Evolutionary conservation across 2,329 filamentous ascomycete species (phyloP).

Genomic region (Sporothrix sp.): DNA sequence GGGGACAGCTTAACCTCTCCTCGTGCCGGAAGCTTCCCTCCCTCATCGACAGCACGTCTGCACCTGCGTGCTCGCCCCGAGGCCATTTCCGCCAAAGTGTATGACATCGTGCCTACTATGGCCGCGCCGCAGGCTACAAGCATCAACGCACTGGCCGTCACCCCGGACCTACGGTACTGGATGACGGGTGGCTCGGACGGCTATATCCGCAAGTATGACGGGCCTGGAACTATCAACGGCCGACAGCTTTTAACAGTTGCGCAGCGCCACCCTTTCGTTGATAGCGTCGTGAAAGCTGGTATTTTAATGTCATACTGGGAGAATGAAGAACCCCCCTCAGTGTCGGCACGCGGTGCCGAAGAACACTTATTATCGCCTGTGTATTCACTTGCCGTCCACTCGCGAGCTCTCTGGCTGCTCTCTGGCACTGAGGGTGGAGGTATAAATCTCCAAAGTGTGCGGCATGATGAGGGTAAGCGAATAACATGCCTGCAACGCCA

Average conservation of each 20-base stretch:
- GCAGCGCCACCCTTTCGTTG: conserved; percentile 91
- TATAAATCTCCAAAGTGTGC: conserved; percentile 87
- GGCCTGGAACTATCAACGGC: conserved; percentile 86
- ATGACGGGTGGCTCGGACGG: conserved; percentile 91
- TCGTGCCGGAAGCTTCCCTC: conserved; percentile 23
- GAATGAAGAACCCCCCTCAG: conserved; percentile 65
- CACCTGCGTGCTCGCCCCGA: conserved; percentile 63
- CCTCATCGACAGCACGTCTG: conserved; percentile 23
- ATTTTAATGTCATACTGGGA: conserved; percentile 97
- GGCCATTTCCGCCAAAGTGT: conserved; percentile 66
- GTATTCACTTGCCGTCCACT: conserved; percentile 87
- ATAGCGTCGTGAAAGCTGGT: conserved; percentile 91
- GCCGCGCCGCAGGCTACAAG: conserved; percentile 92
- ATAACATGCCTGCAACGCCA: conserved; percentile 75
- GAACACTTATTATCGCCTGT: conserved; percentile 72
- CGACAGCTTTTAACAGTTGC: conserved; percentile 90
- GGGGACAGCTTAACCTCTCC: conserved; percentile 25
- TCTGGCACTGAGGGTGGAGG: conserved; percentile 83
- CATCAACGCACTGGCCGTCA: conserved; percentile 85
- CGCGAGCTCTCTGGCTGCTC: conserved; percentile 81
- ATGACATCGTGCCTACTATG: conserved; percentile 96
- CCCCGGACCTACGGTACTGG: conserved; percentile 89
- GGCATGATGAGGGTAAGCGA: conserved; percentile 88
- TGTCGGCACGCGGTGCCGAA: conserved; percentile 36
- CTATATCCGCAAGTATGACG: conserved; percentile 95